A percentile compares a stretch with the other conserved stretches of the same genome.
Evolutionary conservation across 1,139 yeast species (phyloP).

Genomic region (Sugiyamaella castrensis): DNA sequence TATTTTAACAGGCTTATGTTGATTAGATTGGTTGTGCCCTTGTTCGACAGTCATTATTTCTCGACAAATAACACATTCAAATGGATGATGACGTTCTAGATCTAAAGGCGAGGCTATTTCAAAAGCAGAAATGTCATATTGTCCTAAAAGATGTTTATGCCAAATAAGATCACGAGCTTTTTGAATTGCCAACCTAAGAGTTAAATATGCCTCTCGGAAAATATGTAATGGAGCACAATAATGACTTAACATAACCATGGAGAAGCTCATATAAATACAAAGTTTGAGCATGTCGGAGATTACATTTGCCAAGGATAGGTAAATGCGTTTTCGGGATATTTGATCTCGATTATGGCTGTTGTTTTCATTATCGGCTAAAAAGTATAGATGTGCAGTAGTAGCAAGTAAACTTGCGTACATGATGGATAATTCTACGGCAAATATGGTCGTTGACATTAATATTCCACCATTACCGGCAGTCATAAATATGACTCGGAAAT

Average conservation of each 20-base stretch:
- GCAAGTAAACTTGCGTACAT: conserved; percentile 23
- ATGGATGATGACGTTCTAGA: conserved; percentile 43
- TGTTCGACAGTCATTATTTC: conserved; percentile 21
- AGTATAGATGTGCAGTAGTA: conserved; percentile 19
- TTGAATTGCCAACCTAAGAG: conserved; percentile 29
- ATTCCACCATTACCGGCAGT: conserved; percentile 13
- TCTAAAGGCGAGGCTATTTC: conserved; percentile 51
- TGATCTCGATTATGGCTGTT: not conserved
- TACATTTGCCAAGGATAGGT: conserved; percentile 16
- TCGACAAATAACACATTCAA: conserved; percentile 63
- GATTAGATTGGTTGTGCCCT: not conserved
- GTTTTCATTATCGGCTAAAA: conserved; percentile 7
- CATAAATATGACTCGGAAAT: conserved; percentile 16
- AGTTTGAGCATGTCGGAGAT: conserved; percentile 24
- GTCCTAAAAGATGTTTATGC: conserved; percentile 22
- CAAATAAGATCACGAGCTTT: conserved; percentile 30
- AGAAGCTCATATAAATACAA: conserved; percentile 26
- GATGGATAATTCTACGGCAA: conserved; percentile 27
- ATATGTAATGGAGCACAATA: conserved; percentile 32
- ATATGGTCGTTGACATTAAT: conserved; percentile 22
- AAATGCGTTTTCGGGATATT: conserved; percentile 8
- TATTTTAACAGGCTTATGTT: conserved; percentile 33
- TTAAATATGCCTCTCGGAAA: conserved; percentile 30
- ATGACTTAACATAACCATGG: conserved; percentile 28
- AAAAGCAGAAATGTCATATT: conserved; percentile 45